phyloP scores from a whole-genome alignment of 495 filamentous ascomycete genomes.

The Cudoniella acicularis region DNA sequence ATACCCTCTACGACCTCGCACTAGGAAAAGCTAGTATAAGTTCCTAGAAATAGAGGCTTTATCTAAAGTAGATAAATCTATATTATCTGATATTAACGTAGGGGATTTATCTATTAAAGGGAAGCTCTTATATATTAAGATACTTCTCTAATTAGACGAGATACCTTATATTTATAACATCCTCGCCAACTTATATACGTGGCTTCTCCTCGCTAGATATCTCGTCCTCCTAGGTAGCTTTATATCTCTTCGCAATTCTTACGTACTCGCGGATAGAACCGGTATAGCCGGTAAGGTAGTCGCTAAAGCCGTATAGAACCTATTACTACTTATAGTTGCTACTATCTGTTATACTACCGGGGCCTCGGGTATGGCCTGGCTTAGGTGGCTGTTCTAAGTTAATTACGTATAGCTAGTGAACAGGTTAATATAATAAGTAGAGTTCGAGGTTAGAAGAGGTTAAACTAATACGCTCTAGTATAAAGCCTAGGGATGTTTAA shows the following conservation, averaged over 20 bases:
- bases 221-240: not conserved
- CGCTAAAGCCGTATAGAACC: not conserved
- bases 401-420: not conserved
- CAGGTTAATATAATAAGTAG: not conserved
- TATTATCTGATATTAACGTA: no score
- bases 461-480: not conserved
- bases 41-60: no score
- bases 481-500: not conserved
- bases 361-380: not conserved
- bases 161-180: not conserved
- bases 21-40: no score
- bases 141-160: not conserved
- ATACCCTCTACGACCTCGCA: no score
- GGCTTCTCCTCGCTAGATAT: not conserved
- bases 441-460: not conserved
- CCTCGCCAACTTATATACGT: not conserved
- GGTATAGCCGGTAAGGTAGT: not conserved
- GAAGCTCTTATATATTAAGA: not conserved
- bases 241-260: not conserved
- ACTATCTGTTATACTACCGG: not conserved
- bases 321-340: not conserved
- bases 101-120: no score
- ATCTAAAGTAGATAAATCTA: no score
- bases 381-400: not conserved
- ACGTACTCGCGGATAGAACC: not conserved